Evolutionary conservation across 2,329 filamentous ascomycete species (phyloP).

Genomic region (Phaeosphaeriaceae sp.): DNA sequence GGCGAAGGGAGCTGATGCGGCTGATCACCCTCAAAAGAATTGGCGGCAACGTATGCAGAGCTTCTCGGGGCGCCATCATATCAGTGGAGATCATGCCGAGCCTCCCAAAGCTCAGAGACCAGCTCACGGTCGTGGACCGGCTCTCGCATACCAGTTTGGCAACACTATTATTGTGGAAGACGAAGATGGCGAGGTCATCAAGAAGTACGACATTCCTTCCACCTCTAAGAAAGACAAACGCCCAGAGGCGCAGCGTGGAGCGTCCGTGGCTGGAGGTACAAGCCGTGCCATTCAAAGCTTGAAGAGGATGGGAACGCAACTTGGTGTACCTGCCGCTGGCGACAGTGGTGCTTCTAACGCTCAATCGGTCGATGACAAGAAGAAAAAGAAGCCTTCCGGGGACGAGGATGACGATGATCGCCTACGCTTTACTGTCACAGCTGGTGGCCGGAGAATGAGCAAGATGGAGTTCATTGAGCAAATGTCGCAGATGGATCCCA

Average conservation of each 20-base stretch:
- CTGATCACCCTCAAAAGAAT: conserved; percentile 47
- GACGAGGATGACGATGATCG: conserved; percentile 72
- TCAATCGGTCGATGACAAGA: conserved; percentile 25
- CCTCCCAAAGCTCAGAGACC: conserved; percentile 41
- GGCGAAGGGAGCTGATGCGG: conserved; percentile 45
- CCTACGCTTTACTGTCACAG: conserved; percentile 78
- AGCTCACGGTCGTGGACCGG: conserved; percentile 66
- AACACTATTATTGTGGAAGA: conserved; percentile 92
- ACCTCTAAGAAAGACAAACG: conserved; percentile 49
- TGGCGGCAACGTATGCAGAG: conserved; percentile 56
- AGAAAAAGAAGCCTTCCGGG: conserved; percentile 34
- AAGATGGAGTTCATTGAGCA: conserved; percentile 81
- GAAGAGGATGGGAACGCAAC: conserved; percentile 62
- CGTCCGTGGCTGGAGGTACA: conserved; percentile 38
- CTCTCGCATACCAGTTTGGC: conserved; percentile 84
- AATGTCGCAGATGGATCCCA: conserved; percentile 74
- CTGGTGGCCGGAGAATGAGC: conserved; percentile 76
- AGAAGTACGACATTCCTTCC: conserved; percentile 77
- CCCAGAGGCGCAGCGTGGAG: conserved; percentile 36
- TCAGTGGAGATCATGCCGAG: conserved; percentile 44
- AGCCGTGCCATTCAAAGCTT: conserved; percentile 52
- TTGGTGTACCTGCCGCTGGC: conserved; percentile 49
- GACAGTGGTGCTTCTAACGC: conserved; percentile 33
- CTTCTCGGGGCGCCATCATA: conserved; percentile 51
- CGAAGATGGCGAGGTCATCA: conserved; percentile 84